Evolutionary conservation across 371 early-diverging fungal genomes (phyloP), one percentile per base, ranked within the genome.

Genomic region (Syncephalis plumigaleata): DNA sequence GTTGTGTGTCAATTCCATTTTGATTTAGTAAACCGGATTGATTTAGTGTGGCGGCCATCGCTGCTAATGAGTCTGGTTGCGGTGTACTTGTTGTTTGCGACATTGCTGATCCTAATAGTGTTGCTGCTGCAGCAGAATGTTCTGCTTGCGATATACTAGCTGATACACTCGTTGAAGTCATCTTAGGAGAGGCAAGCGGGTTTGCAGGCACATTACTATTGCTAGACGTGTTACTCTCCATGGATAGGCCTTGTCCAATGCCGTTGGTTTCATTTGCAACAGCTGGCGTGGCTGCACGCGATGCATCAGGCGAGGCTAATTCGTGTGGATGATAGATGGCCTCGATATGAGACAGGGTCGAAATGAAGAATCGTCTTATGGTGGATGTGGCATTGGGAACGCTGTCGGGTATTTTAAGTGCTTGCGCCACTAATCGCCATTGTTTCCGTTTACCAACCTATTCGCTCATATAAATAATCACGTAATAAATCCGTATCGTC

Each of bases 111-210:
- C 26, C 20, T 54, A 50, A 9, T 57, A 50, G 1, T 55, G 15
- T 24, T 46, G 58, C 9, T 57, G 45, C 20, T 58, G 57, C 9
- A 60, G 46, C 1, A 50, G 53, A 23, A 60, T 60, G 4, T 46
- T 42, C 0, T 55, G 60, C 13, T 56, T 56, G 9, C 56, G n/a
- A n/a, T n/a, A 56, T 2, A 59, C 54, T 17, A 56, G 51, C 56
- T 54, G 40, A 54, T 54, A 54, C 8, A 56, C 60, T 37, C 56
- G 60, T 0, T 55, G 54, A 44, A 55, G 56, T 17, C 15, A 15
- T 40, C 8, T 22, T 31, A 11, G 31, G 31, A 7, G 31, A 31
- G 11, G 31, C 31, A 7, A 31, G 31, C 11, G 31, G 31, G 11
- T 31, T 31, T 7, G 31, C 31, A 31, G 31, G 11, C 11, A 31